phyloP scores from a whole-genome alignment of 768 basidiomycete genomes.

The Tremella mesenterica region DNA sequence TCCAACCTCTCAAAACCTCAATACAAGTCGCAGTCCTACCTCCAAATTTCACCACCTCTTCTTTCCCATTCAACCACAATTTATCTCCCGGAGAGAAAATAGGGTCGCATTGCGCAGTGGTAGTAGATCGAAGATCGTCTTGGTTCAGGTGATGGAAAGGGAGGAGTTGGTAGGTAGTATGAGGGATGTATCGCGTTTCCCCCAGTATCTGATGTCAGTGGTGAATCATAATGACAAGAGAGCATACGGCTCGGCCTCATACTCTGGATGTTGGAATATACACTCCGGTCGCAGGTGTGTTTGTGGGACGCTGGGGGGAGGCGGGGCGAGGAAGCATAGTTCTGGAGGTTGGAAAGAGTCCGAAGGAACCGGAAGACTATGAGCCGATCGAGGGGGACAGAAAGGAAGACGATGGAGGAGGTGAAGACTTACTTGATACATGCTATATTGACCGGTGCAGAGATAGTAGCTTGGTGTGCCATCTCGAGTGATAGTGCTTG shows the following conservation, averaged over 20 bases:
- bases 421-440: conserved; percentile 74
- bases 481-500: background rate
- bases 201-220: conserved; percentile 71
- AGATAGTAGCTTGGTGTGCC: conserved; percentile 69
- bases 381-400: background rate
- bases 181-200: conserved; percentile 88
- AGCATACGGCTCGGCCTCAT: background rate
- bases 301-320: background rate
- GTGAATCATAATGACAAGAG: background rate
- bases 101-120: conserved; percentile 76
- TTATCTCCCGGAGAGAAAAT: conserved; percentile 60
- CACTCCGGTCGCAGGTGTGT: background rate
- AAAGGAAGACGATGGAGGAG: background rate
- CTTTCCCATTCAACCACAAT: conserved; percentile 89
- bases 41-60: conserved; percentile 75
- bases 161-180: conserved; percentile 97
- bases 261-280: background rate
- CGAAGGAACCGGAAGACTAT: background rate
- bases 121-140: conserved; percentile 88
- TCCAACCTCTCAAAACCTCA: conserved; percentile 67
- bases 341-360: background rate
- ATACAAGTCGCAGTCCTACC: conserved; percentile 80
- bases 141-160: conserved; percentile 96
- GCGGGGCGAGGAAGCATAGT: background rate
- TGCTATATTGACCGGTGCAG: conserved; percentile 96